These are phyloP conservation scores for Diaporthe vexans DNA, from an alignment of 2,329 filamentous ascomycete species.

Conservation along the genomic window DNA sequence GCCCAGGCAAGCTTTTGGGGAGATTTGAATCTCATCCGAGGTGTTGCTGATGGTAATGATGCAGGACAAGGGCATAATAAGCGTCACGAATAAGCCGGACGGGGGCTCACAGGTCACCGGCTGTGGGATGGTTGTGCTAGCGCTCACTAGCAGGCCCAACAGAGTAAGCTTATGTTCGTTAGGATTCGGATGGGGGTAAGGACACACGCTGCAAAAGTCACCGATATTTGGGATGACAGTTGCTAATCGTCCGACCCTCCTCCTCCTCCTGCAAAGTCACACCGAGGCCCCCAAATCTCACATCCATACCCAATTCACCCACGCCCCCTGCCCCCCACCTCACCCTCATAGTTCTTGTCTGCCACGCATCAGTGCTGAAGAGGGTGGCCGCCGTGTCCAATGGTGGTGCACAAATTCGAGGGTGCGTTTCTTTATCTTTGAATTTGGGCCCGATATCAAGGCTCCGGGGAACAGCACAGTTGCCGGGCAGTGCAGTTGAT, in stretches of 20 bases:
- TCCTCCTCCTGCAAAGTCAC: background rate
- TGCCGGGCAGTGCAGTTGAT: background rate
- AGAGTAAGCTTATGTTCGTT: slow-evolving; percentile 22
- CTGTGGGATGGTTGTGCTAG: slow-evolving; percentile 24
- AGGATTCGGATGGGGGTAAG: slow-evolving; percentile 17
- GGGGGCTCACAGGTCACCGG: slow-evolving; percentile 14
- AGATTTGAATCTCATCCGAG: slow-evolving; percentile 11
- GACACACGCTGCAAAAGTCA: background rate
- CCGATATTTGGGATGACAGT: slow-evolving; percentile 15
- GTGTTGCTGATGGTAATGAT: background rate
- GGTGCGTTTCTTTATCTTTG: slow-evolving; percentile 3
- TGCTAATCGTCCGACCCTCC: background rate
- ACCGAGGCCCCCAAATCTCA: slow-evolving; percentile 21
- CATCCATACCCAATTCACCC: background rate
- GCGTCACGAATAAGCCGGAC: slow-evolving; percentile 16
- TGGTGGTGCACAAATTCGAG: background rate
- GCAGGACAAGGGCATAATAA: slow-evolving; percentile 10
- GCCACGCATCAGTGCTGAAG: too few species aligned
- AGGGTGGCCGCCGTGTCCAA: background rate
- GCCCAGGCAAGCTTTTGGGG: background rate
- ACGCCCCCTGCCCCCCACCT: background rate
- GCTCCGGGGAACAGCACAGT: background rate
- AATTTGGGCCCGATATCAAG: background rate
- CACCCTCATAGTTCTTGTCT: background rate
- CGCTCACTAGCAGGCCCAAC: slow-evolving; percentile 12